These are phyloP conservation scores for Hydnum rufescens DNA, from an alignment of 768 basidiomycete genomes.

Conservation along the genomic window DNA sequence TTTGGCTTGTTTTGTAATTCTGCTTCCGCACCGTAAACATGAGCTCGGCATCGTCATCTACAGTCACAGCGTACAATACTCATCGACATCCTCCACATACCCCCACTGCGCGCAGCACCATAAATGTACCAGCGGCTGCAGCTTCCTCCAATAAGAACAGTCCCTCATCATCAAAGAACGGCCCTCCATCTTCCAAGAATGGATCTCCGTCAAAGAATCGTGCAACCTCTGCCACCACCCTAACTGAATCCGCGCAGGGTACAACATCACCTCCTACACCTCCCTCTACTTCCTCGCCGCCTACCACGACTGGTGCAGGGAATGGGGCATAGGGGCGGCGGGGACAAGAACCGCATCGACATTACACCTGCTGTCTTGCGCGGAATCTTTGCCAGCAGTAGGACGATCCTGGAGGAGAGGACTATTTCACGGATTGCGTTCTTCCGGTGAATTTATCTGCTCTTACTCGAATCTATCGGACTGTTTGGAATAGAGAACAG, in stretches of 20 bases:
- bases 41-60: slow-evolving; percentile 1
- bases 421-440: slow-evolving; percentile 72
- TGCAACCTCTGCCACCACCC: not conserved
- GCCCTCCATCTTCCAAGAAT: not conserved
- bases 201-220: not conserved
- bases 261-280: too few relatives aligned
- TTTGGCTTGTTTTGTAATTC: too few relatives aligned
- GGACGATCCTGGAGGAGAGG: slow-evolving; percentile 62
- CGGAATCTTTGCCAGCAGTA: slow-evolving; percentile 72
- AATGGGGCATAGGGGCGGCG: not conserved
- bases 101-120: not conserved
- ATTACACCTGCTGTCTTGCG: slow-evolving; percentile 67
- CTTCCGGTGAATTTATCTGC: slow-evolving; percentile 40
- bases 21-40: too few relatives aligned
- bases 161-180: not conserved
- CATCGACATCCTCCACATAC: not conserved
- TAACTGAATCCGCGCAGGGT: not conserved
- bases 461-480: slow-evolving; percentile 2
- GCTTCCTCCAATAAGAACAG: not conserved
- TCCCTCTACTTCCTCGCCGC: not conserved
- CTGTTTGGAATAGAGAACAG: slow-evolving; percentile 1
- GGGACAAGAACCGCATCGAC: slow-evolving; percentile 27
- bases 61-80: not conserved
- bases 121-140: not conserved
- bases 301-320: not conserved